Base-by-base conservation (phyloP, 2,329 filamentous ascomycete genomes). In the Hypoxylon sp. region DNA sequence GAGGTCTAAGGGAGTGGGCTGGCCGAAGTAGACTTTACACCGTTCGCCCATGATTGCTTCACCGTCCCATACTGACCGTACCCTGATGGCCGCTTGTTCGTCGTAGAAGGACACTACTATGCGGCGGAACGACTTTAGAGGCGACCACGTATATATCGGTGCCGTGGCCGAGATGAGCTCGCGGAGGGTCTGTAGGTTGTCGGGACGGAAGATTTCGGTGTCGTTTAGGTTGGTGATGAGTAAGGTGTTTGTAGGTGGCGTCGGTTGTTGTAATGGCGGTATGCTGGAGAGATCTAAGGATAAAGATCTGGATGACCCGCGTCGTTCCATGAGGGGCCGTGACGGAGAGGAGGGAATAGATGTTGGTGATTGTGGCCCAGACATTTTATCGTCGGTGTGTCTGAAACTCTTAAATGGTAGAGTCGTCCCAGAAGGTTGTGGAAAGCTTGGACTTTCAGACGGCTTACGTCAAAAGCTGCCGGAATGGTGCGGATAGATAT, bases 211-310 rank as follows among this genome's bases (percentile, higher is more conserved):
- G 82, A 94, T 90, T 76, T 91, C 89, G 66, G 85, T 82, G 72
- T 93, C 88, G 77, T 90, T 83, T 67, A 96, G 88, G 82, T 94
- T 94, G 75, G 93, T 96, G 78, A 96, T 91, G 76, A 96, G 89
- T 63, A 96, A 89, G 0, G 93, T 96, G 84, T 96, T 96, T 73
- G 91, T 92, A 5, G 92, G 91, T 61, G 90, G 88, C 27, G 92
- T 90, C n/a, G 92, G 92, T 77, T 89, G 87, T 46, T 85, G 84
- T 61, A 93, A 85, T 37, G 91, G 87, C 55, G 93, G 92, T 46
- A 95, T 82, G 76, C 85, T 87, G 69, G 91, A 91, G 50, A 95
- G 87, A 77, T 95, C 92, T 76, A 96, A 86, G 22, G 89, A 90
- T 64, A 94, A 87, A 51, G 83, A 80, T 68, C 79, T 79, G 57